Percentiles rank a stretch among this genome's conserved stretches.
Conservation (phyloP, 176 grass and related monocot genomes). For the Avena eriantha region DNA sequence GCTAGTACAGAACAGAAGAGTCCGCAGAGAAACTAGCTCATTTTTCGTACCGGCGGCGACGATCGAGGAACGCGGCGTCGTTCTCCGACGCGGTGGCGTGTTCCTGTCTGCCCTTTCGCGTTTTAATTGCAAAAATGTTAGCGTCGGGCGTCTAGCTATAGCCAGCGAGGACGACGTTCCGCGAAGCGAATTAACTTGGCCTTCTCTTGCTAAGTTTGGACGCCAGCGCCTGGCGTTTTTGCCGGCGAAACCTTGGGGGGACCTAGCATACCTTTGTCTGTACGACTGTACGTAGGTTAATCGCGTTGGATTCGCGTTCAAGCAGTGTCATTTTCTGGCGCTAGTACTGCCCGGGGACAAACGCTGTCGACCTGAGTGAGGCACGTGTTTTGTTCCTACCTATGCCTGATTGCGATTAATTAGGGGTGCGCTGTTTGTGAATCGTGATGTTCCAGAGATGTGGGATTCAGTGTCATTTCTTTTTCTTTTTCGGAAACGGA, state of each 20-base stretch:
- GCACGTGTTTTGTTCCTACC: neutral
- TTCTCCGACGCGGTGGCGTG: neutral
- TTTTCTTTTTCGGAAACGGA: too few species aligned
- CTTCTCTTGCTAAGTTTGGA: slow-evolving; percentile 14
- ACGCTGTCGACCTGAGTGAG: neutral
- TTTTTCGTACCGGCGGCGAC: neutral
- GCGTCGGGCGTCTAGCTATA: neutral
- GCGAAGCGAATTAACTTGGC: neutral
- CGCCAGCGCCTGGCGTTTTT: neutral
- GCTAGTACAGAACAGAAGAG: neutral
- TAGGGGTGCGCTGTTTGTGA: neutral
- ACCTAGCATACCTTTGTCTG: neutral
- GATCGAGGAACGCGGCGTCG: neutral
- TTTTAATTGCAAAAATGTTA: neutral
- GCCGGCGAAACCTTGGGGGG: neutral
- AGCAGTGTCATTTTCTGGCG: neutral
- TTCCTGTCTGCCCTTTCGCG: neutral
- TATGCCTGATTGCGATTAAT: neutral
- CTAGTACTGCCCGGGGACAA: neutral
- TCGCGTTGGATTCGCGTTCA: neutral
- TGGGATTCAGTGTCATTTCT: neutral
- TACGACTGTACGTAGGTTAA: neutral
- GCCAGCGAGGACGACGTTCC: slow-evolving; percentile 2
- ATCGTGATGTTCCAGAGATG: neutral
- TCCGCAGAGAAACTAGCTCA: neutral